A percentile compares a stretch with the other conserved stretches of the same genome.
Evolutionary conservation across 345 rosid genomes (phyloP).

Genomic region (Pseudoturritis turrita): DNA sequence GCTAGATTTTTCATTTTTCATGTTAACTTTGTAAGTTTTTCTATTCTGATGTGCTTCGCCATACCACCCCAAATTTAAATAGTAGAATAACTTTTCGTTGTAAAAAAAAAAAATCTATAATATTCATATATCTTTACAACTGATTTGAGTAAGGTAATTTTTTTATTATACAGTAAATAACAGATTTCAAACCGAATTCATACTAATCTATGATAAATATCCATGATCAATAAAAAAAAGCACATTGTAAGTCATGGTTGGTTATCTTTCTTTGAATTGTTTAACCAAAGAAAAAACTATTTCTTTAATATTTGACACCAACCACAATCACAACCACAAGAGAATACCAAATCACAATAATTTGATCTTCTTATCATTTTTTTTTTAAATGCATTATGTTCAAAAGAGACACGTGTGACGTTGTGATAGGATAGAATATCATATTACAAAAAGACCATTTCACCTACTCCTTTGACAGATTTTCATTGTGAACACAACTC

Average conservation of each 20-base stretch:
- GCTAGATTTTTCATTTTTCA: too few species aligned
- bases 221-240: background rate
- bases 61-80: too few species aligned
- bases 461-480: constrained; percentile 10
- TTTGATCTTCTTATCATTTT: background rate
- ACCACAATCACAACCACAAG: constrained; percentile 15
- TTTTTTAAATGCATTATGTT: background rate
- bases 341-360: background rate
- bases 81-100: too few species aligned
- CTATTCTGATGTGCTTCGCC: too few species aligned
- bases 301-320: background rate
- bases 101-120: too few species aligned
- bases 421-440: background rate
- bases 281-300: background rate
- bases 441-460: background rate
- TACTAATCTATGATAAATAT: background rate
- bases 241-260: background rate
- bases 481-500: background rate
- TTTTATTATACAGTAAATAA: too few species aligned
- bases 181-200: background rate
- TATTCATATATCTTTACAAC: too few species aligned
- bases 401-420: background rate
- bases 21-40: too few species aligned
- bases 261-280: background rate
- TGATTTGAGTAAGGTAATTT: background rate